A percentile compares a stretch with the other conserved stretches of the same genome.
Conservation (phyloP, 2,329 filamentous ascomycete genomes). For the Penicillium sp. region DNA sequence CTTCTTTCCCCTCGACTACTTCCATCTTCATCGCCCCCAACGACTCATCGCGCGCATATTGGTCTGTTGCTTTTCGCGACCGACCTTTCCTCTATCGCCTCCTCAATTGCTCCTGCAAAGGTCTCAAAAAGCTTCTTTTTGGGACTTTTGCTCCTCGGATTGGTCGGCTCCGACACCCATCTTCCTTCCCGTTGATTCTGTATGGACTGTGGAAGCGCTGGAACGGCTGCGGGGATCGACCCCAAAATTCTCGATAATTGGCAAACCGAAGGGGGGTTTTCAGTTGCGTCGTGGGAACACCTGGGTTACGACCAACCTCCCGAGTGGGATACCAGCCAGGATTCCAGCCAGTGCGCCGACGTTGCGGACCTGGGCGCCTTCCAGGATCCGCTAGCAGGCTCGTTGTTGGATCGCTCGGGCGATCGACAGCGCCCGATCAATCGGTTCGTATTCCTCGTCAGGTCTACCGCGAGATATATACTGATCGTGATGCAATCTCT, state of each 20-base stretch:
- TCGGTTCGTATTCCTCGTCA: constrained; percentile 25
- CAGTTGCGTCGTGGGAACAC: constrained; percentile 38
- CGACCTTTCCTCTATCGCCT: not conserved
- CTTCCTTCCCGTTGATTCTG: constrained; percentile 21
- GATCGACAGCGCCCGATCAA: constrained; percentile 26
- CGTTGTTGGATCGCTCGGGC: constrained; percentile 26
- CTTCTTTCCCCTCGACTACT: constrained; percentile 23
- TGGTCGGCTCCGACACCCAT: constrained; percentile 16
- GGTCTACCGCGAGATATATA: not conserved
- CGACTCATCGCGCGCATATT: not conserved
- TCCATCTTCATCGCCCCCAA: constrained; percentile 2
- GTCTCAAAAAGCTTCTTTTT: constrained; percentile 26
- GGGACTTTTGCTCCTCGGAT: constrained; percentile 23
- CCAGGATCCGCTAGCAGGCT: constrained; percentile 28
- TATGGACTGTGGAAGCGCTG: constrained; percentile 41
- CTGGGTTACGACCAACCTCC: constrained; percentile 36
- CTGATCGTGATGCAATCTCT: constrained; percentile 8
- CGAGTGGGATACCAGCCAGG: constrained; percentile 42
- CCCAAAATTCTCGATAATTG: constrained; percentile 43
- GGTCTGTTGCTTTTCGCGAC: not conserved
- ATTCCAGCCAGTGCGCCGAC: constrained; percentile 39
- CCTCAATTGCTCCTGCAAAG: constrained; percentile 6
- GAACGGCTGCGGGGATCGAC: constrained; percentile 42
- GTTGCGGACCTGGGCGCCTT: constrained; percentile 34
- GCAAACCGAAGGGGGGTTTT: constrained; percentile 38